Base-by-base conservation (phyloP, 805 yeast genomes). In the Phaffomyces opuntiae region DNA sequence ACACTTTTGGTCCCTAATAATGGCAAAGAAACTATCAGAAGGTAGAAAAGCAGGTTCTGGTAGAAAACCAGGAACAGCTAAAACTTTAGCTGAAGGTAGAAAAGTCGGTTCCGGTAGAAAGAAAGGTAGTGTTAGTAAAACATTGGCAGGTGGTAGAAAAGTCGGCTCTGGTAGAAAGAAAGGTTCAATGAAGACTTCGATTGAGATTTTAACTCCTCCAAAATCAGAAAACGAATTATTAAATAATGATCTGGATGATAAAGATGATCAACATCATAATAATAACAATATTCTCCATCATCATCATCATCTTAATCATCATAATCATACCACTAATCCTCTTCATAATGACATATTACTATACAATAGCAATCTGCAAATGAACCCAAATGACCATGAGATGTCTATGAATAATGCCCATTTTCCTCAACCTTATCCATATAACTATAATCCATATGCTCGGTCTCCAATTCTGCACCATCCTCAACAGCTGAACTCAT, bases 1-100 rank as follows among this genome's bases (percentile, higher is more conserved):
- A 21, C 24, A 21, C 24, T 21, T 21, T 21, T 21, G 24, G 5
- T 21, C 4, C 5, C 29, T 11, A 27, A 9, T 27, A 21, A 59
- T 59, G 63, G 63, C 63, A 4, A 59, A 59, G 36, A 59, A 57
- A 25, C 49, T 59, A 24, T 51, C 57, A 16, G 61, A 59, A 40
- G 63, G 63, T 7, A 50, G 63, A 42, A 59, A 58, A 43, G 57
- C 52, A 4, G 63, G 63, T 1, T 46, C 53, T 45, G 63, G 63
- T 4, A 49, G 63, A 35, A 59, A 58, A 39, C 61, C 61, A 21
- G 63, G 63, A 6, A 52, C 48, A 35, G 63, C 52, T 2, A 59
- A 59, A 45, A 59, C 63, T 5, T 41, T 59, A 21, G 54, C 58
- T 1, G 55, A 58, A 38, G 63, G 63, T 5, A 49, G 63, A 29